A percentile compares a stretch with the other conserved stretches of the same genome.
Conservation (phyloP, 2,329 filamentous ascomycete genomes). For the Neonectria faginata region DNA sequence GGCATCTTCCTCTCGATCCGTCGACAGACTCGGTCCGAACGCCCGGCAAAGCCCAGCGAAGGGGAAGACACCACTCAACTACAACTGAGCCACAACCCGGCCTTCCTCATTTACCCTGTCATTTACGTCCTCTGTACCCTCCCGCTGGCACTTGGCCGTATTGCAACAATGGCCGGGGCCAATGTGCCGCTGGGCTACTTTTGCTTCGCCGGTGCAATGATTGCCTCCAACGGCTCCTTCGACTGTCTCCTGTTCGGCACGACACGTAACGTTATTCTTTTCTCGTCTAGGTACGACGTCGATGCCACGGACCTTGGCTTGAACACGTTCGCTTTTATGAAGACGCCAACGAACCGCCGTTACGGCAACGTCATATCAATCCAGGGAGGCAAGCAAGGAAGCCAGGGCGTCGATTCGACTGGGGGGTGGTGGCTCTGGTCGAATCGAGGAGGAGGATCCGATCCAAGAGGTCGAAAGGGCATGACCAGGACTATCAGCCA, state of each 20-base stretch:
- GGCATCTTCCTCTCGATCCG: conserved; percentile 56
- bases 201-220: conserved; percentile 69
- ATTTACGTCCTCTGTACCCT: conserved; percentile 78
- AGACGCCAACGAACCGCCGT: conserved; percentile 51
- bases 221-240: conserved; percentile 67
- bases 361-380: conserved; percentile 58
- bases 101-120: conserved; percentile 75
- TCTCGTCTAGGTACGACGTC: conserved; percentile 51
- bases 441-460: conserved; percentile 17
- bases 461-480: conserved; percentile 26
- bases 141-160: conserved; percentile 72
- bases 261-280: conserved; percentile 65
- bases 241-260: conserved; percentile 66
- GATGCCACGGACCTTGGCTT: conserved; percentile 61
- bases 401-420: conserved; percentile 23
- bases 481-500: conserved; percentile 45
- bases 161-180: conserved; percentile 69
- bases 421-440: conserved; percentile 49
- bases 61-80: conserved; percentile 31
- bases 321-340: conserved; percentile 64
- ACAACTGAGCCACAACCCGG: conserved; percentile 55
- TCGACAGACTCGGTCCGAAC: conserved; percentile 34
- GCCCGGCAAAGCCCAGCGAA: conserved; percentile 21
- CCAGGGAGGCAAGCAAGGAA: conserved; percentile 44
- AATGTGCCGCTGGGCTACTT: conserved; percentile 66